Base-by-base conservation (phyloP, 2,329 filamentous ascomycete genomes). In the Tolypocladium amazonense region DNA sequence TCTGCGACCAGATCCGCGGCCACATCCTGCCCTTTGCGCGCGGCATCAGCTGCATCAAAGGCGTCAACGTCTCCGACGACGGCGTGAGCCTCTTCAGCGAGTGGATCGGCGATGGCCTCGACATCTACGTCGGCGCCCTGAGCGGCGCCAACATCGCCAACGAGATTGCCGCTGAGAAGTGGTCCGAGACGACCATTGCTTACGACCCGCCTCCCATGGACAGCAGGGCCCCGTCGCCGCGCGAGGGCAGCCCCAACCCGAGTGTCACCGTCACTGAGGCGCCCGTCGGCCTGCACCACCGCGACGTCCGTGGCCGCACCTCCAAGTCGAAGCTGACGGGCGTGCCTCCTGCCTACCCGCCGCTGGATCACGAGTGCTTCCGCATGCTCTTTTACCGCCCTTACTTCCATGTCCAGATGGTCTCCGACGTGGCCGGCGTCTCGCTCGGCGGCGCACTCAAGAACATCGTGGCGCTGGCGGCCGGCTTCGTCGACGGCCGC, bases 21-120 rank as follows among this genome's bases (percentile, higher is more conserved):
- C 87, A 96, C 68, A 95, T 97, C 65, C 77, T 97, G 37, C 94
- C 94, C 8, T 97, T 87, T 69, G 93, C 94, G 33, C 86, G 95
- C 63, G 94, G 92, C 61, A 92, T 99, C 70, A 96, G 91, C 71
- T 99, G 94, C 76, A 97, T 97, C 78, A 99, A 99, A 81, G 94
- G 94, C 67, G 92, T 99, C 62, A 89, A 96, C 67, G 94, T 99
- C 39, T 88, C 89, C 4, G 89, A 93, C 68, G 86, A 90, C 57
- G 90, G 89, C 59, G 87, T 97, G 66, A 87, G 87, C 68, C 83
- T 99, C 59, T 97, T 99, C 78, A 95, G 90, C 59, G 94, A 99
- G 76, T 91, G 88, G 73, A 99, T 99, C 70, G 92, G 92, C 60
- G 86, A 90, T 72, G 88, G 88, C 37, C 81, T 99, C 25, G 90